Evolutionary conservation across 108 stramenopile genomes (phyloP), one percentile per base, ranked within the genome.

Genomic region (Nannochloropsis gaditana): DNA sequence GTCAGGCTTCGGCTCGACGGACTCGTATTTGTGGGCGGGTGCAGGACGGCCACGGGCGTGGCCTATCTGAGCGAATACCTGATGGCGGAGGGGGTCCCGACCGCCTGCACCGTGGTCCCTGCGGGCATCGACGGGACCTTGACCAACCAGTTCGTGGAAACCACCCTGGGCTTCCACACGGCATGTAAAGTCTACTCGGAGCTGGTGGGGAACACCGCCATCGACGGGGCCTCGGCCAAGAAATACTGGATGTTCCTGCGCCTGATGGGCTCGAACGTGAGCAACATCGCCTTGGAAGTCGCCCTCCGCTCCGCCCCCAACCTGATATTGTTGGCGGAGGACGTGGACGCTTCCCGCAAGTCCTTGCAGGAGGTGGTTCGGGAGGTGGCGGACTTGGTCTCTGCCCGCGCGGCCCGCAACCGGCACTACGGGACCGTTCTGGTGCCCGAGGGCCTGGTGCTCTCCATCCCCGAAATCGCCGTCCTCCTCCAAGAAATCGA

Each of bases 231-330:
- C 11, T 85, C 84, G 79, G 90, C 90, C 15, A 59, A 87, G 43
- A 90, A 90, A 88, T 90, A 90, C 87, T 90, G 87, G 86, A 89
- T 89, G 86, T 90, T 90, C 87, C 82, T 89, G 89, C 83, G 90
- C 43, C 86, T 90, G 83, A 90, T 90, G 87, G 89, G 89, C n/a
- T 85, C 86, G 86, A 87, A 83, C 21, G 86, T 88, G 41, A 85
- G 84, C 84, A 86, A 90, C 83, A 89, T 89, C 43, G 88, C 86
- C 9, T 84, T 90, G 10, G 90, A 90, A 85, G 84, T 87, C 15
- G 88, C 90, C 43, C 89, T 90, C 83, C 87, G 87, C 86, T 87
- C 90, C 11, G 83, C 89, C 45, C 90, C 90, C 41, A 89, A 90
- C 83, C 42, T 85, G 43, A 88, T 89, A 17, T 45, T 90, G 84